These are phyloP conservation scores for Tylopilus felleus DNA, from an alignment of 768 basidiomycete species.

Conservation along the genomic window DNA sequence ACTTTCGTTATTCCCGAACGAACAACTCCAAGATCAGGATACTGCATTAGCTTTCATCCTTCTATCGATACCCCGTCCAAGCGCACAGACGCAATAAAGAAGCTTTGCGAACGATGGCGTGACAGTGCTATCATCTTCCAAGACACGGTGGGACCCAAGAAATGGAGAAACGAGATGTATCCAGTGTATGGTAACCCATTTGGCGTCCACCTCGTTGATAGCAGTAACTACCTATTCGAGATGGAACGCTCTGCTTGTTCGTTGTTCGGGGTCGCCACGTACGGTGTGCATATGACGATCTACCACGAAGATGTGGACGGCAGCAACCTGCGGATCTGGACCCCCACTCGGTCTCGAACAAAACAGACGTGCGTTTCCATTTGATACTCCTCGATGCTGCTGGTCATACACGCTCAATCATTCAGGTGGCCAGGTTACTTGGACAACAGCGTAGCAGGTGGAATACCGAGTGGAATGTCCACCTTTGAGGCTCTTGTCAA, in stretches of 20 bases:
- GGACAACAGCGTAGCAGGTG: conserved; percentile 92
- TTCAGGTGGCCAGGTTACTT: conserved; percentile 77
- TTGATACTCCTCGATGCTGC: background rate
- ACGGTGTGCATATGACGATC: conserved; percentile 88
- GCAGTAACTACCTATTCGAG: conserved; percentile 71
- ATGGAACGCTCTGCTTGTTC: conserved; percentile 89
- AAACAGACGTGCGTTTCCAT: conserved; percentile 75
- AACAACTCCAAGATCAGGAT: conserved; percentile 21
- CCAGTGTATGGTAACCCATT: conserved; percentile 71
- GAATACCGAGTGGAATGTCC: conserved; percentile 77
- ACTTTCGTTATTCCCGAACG: conserved; percentile 42
- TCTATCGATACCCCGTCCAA: conserved; percentile 53
- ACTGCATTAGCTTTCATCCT: conserved; percentile 45
- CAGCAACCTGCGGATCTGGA: conserved; percentile 63
- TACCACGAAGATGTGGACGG: conserved; percentile 44
- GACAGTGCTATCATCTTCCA: conserved; percentile 53
- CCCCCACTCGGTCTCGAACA: conserved; percentile 77
- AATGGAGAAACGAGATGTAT: conserved; percentile 89
- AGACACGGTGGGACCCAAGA: conserved; percentile 64
- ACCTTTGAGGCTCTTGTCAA: conserved; percentile 77
- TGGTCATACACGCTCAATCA: background rate
- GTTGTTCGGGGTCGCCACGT: conserved; percentile 86
- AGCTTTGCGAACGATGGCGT: conserved; percentile 74
- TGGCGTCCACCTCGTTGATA: conserved; percentile 40
- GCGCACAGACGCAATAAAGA: conserved; percentile 59